Evolutionary conservation across 306 rosid genomes (phyloP).

Genomic region (Senna siamea): DNA sequence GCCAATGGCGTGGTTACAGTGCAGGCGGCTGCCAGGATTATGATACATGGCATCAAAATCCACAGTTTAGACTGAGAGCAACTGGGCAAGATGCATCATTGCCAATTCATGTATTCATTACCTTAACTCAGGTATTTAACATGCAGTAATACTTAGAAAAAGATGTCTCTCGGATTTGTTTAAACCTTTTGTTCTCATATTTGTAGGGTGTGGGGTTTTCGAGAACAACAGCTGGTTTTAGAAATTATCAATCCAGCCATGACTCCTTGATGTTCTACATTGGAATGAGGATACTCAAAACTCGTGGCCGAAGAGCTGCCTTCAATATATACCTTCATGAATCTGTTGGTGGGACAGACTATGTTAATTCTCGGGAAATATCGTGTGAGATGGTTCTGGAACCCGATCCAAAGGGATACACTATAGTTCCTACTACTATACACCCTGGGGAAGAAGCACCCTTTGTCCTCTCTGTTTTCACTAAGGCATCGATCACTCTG

Average conservation of each 20-base stretch:
- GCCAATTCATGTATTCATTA: constrained; percentile 94
- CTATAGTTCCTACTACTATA: constrained; percentile 96
- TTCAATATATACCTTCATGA: constrained; percentile 95
- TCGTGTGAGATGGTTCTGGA: constrained; percentile 99
- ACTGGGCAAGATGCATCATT: constrained; percentile 90
- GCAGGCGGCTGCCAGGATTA: constrained; percentile 99
- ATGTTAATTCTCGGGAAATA: constrained; percentile 97
- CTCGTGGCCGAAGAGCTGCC: constrained; percentile 97
- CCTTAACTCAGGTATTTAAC: constrained; percentile 80
- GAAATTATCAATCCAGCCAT: constrained; percentile 98
- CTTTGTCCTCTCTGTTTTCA: constrained; percentile 96
- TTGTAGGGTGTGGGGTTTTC: constrained; percentile 97
- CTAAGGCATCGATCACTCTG: constrained; percentile 89
- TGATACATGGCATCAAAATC: constrained; percentile 98
- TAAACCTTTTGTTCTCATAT: constrained; percentile 29
- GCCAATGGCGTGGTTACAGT: constrained; percentile 97
- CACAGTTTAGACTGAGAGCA: constrained; percentile 92
- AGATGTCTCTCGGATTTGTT: constrained; percentile 8
- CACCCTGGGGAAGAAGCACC: constrained; percentile 99
- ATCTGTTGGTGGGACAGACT: constrained; percentile 98
- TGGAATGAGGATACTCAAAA: constrained; percentile 97
- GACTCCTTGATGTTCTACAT: constrained; percentile 97
- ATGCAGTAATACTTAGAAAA: neutral
- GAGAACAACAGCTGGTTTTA: constrained; percentile 92
- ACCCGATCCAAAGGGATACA: constrained; percentile 98